Evolutionary conservation across 2,329 filamentous ascomycete genomes (phyloP), one percentile per base, ranked within the genome.

Genomic region (Aspergillus tamarii): DNA sequence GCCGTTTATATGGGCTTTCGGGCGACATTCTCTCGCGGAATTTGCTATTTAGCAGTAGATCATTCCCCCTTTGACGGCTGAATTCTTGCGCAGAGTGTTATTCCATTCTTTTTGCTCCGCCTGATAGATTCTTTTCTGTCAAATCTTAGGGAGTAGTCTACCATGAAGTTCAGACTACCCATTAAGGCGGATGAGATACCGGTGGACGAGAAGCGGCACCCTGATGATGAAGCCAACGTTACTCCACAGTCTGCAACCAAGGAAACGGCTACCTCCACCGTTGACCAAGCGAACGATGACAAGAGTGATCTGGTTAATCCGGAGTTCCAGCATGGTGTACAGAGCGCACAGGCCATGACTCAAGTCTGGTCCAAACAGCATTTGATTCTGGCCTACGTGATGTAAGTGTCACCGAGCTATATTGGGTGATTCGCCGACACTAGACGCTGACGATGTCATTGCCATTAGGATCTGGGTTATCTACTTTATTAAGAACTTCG

Each of bases 321-420:
- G 11, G 54, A 66, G 10, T 64, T 61, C n/a, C 62, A 66, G 57
- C 62, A 64, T 60, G 64, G 64, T 61, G 64, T 66, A 12, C 64
- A 66, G 60, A 60, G 59, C 34, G 62, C 62, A 23, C 64, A 66
- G 48, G 64, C 64, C 48, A 66, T 66, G 64, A 66, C 64, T 32
- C 64, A 66, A 19, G 62, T 64, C 11, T 66, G 64, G 64, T 59
- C 64, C 5, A 64, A 59, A 30, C 43, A 56, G 39, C 64, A 66
- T 63, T 59, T 66, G 21, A 53, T 64, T 14, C 2, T 23, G 19
- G 59, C 55, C n/a, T 56, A 60, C 34, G 43, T 57, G 11, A 23
- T 62, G 60, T 62, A n/a, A 52, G 54, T 59, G 12, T 36, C 11
- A 16, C 10, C 16, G n/a, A 46, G 30, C 7, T 19, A 16, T 10